Base-by-base conservation (phyloP, 306 rosid species). In the Vicia faba region DNA sequence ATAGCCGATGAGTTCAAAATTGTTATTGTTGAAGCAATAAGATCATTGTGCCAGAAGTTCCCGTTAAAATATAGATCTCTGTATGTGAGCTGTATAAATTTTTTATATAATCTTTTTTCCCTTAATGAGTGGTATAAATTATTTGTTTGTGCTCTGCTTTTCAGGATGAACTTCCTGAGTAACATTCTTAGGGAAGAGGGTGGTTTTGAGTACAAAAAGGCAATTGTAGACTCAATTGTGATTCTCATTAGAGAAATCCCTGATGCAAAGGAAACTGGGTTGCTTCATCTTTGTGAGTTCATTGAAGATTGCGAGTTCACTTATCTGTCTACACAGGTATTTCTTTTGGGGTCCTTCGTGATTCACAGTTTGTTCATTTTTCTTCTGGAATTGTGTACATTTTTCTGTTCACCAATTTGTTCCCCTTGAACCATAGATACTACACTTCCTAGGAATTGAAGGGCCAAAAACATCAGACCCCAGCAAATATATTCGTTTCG, bases 391-490 rank as follows among this genome's bases (percentile, higher is more conserved):
- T 35, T 70, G 5, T 70, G 5, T 78, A 46, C 66, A 46, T 60
- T 14, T 36, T 65, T 44, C 63, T 46, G 64, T 57, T 55, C 58
- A 69, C 31, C 25, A 25, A 44, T 64, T 71, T 70, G 36, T 69
- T 51, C 75, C 28, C 45, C n/a, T 66, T 73, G 3, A 68, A 66
- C 55, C 3, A 23, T 71, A 95, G 99, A 95, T 95, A 72, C 99
- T 95, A 31, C 99, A 95, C 83, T 91, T 95, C 81, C 82, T 95
- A 81, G 99, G 99, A 44, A 80, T 85, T 81, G 99, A 95, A 76
- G 99, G 99, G 64, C 99, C 99, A 65, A 95, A 91, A 82, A 86
- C 99, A 65, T 82, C 97, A 10, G 99, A 95, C 78, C 97, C 99
- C 13, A 84, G 97, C 87, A 95, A 86, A 81, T 95, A 86, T 60